Evolutionary conservation across 257 asterid genomes (phyloP), one percentile per base, ranked within the genome.

Genomic region (Linaria vulgaris): DNA sequence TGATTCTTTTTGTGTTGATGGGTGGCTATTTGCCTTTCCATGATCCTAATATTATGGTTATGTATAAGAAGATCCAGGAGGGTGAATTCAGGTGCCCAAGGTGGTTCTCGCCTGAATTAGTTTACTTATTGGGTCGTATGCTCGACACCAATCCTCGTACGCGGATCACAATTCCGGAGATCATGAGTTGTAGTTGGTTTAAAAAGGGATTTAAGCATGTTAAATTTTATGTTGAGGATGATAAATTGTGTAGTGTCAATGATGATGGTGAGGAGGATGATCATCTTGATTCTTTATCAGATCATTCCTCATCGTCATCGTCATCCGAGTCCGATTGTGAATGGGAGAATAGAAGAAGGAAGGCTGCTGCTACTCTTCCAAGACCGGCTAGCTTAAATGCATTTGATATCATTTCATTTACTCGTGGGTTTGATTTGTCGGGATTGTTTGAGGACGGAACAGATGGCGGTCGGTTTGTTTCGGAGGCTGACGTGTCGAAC

Each of bases 381-480:
- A 78, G 87, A 65, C 90, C 90, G 1, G 83, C 85, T 46, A 83
- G 90, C 69, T 74, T 83, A 80, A 83, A 83, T 70, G 90, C 90
- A 3, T 83, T 83, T 68, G 90, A 83, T 67, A 72, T 83, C 19
- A 83, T 83, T 46, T 83, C 90, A 0, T 83, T 83, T 72, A 81
- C 90, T 0, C 76, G 80, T 6, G 90, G 90, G 13, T 83, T 83
- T 66, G 83, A 83, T 76, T 65, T 83, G 55, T 83, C 90, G 14
- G 90, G 90, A 22, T 70, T 83, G 58, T 83, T 83, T 68, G 87
- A 83, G 64, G 90, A 83, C 34, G 90, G 80, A 46, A 72, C 73
- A 24, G 87, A 79, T 17, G 90, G 81, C 6, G 69, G 69, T 41
- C 73, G 90, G 73, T 77, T 81, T 51, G 81, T 83, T 9, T 83